These are phyloP conservation scores for Podaxis sp. DNA, from an alignment of 768 basidiomycete genomes.

Conservation along the genomic window DNA sequence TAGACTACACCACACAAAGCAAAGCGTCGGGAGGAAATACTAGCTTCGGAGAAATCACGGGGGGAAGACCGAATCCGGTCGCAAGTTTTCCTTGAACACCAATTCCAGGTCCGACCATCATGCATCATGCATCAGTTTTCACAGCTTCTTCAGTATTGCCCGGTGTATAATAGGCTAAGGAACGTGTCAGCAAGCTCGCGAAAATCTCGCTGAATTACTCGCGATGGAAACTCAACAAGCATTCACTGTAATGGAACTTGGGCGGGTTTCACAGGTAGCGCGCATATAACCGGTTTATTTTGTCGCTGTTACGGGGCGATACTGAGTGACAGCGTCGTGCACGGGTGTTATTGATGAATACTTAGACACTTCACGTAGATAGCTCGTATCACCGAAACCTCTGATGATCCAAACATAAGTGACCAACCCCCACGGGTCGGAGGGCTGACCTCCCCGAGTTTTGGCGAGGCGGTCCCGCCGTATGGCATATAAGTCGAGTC, in stretches of 20 bases:
- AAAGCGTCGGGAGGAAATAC: background rate
- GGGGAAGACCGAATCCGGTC: background rate
- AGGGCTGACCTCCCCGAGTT: background rate
- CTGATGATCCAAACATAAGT: background rate
- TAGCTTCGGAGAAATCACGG: slow-evolving; percentile 9
- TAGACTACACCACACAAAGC: background rate
- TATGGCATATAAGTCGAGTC: background rate
- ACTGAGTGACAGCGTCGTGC: background rate
- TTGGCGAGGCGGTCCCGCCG: background rate
- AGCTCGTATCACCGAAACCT: slow-evolving; percentile 5
- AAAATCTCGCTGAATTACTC: slow-evolving; percentile 12
- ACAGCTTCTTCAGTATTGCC: slow-evolving; percentile 3
- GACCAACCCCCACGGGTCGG: background rate
- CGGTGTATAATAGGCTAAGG: background rate
- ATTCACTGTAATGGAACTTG: background rate
- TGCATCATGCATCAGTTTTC: background rate
- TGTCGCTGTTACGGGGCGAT: background rate
- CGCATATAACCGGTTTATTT: background rate
- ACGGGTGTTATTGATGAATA: background rate
- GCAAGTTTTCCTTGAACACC: background rate
- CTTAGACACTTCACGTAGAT: background rate
- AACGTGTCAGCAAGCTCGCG: slow-evolving; percentile 2
- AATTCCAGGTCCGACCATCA: background rate
- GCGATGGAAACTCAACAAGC: background rate
- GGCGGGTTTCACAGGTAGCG: background rate